Conservation (phyloP, 495 filamentous ascomycete genomes). For the Neurospora sp. region DNA sequence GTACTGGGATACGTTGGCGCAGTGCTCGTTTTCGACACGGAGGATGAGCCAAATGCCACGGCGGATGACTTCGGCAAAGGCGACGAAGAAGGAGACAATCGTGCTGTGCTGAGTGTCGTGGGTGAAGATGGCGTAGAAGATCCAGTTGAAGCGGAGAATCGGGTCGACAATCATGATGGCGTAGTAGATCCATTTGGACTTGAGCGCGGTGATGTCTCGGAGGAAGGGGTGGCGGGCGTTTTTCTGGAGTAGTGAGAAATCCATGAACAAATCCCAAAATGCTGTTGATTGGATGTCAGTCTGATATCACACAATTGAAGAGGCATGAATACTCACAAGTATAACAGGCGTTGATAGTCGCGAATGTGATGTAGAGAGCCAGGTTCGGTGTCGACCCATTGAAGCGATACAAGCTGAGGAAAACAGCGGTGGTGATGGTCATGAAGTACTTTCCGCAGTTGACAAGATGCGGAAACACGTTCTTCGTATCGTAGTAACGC, state of each 20-base stretch:
- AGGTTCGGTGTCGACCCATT: constrained; percentile 41
- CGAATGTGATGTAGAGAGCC: constrained; percentile 67
- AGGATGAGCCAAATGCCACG: constrained; percentile 85
- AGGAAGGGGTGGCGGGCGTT: constrained; percentile 59
- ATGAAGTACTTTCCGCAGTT: constrained; percentile 89
- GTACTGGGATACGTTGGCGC: constrained; percentile 74
- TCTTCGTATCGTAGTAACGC: constrained; percentile 77
- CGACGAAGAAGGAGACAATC: constrained; percentile 62
- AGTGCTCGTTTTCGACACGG: constrained; percentile 95
- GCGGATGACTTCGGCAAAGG: constrained; percentile 66
- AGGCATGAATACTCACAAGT: constrained; percentile 44
- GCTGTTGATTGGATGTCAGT: constrained; percentile 24
- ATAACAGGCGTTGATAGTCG: constrained; percentile 71
- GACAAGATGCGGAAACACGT: constrained; percentile 83
- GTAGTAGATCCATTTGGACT: constrained; percentile 73
- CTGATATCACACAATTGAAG: neutral
- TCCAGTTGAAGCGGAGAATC: constrained; percentile 89
- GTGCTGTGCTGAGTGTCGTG: constrained; percentile 71
- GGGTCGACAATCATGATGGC: constrained; percentile 73
- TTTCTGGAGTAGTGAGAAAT: constrained; percentile 78
- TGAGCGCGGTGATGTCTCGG: constrained; percentile 70
- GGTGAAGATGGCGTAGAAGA: constrained; percentile 81
- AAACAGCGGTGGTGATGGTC: constrained; percentile 69
- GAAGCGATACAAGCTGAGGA: constrained; percentile 73
- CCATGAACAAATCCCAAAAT: constrained; percentile 96